Evolutionary conservation across 345 rosid genomes (phyloP), one percentile per base, ranked within the genome.

Genomic region (Citrus inodora): DNA sequence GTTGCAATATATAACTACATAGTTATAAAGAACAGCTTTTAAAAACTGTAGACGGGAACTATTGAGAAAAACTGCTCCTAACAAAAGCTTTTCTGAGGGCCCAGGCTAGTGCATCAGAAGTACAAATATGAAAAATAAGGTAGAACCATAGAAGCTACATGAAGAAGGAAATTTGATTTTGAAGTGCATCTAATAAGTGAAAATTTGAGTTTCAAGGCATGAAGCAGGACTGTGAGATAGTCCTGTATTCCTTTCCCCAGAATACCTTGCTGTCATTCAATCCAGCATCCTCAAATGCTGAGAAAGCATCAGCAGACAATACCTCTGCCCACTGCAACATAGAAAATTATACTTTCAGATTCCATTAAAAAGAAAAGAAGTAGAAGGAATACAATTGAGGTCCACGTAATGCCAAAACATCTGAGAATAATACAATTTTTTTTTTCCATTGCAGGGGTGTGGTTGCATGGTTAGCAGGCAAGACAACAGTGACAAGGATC

Each of bases 291-390:
- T 94, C 98, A 81, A 93, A 93, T 65, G 98, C 97, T 21, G 98
- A 94, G 88, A 95, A 93, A 77, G 98, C 98, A 90, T 95, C 98
- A 30, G 98, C 98, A 65, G 98, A 94, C 75, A 93, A 80, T 61
- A 95, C 98, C 85, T 93, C 98, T 8, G 98, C 97, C 98, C 98
- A 93, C 98, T 95, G 92, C 92, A 89, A 76, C 75, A 76, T 71
- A 46, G 73, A n/a, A 32, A 70, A 25, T 61, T 71, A 27, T 19
- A 42, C 46, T 68, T 72, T 84, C 77, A 82, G 85, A 78, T 71
- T 71, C 71, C 74, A 78, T 19, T 46, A 17, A 58, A 72, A 67
- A 33, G 51, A 68, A 37, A 32, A n/a, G 38, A 32, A n/a, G 38
- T 75, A 21, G 40, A 32, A 74, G 33, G 61, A 64, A 71, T n/a